phyloP scores from a whole-genome alignment of 441 rosid genomes.

The Adansonia madagascariensis region DNA sequence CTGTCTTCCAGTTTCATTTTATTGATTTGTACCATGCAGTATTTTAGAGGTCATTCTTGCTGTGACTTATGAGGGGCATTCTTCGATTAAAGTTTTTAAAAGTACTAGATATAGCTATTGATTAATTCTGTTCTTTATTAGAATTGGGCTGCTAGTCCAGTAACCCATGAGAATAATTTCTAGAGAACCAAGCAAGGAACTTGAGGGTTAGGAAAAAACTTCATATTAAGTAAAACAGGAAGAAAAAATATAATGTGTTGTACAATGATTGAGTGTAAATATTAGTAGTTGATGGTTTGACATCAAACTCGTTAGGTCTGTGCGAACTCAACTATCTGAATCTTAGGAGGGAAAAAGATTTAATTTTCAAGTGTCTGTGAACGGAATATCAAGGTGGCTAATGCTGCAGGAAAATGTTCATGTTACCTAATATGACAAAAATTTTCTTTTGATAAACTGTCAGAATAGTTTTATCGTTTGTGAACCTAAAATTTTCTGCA shows the following conservation, averaged over 20 bases:
- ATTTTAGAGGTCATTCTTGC: not conserved
- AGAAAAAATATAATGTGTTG: not conserved
- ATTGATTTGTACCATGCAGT: slow-evolving; percentile 17
- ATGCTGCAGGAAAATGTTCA: slow-evolving; percentile 14
- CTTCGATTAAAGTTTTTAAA: not conserved
- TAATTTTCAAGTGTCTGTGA: slow-evolving; percentile 4
- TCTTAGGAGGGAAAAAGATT: slow-evolving; percentile 1
- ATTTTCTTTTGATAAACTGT: not conserved
- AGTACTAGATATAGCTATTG: not conserved
- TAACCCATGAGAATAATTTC: slow-evolving; percentile 13
- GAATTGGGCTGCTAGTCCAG: not conserved
- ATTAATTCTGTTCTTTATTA: not conserved
- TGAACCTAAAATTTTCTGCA: not conserved
- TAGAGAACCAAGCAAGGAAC: slow-evolving; percentile 12
- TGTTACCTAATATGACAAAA: slow-evolving; percentile 2
- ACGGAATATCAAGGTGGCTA: not conserved
- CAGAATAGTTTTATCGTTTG: not conserved
- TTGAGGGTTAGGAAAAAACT: slow-evolving; percentile 1
- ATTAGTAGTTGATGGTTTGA: not conserved
- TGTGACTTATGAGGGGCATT: not conserved
- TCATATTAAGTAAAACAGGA: not conserved
- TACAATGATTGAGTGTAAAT: slow-evolving; percentile 8
- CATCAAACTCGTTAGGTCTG: not conserved
- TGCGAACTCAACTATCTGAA: slow-evolving; percentile 4
- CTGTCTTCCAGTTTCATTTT: slow-evolving; percentile 18